Percentiles rank a stretch among this genome's conserved stretches.
Conservation (phyloP, 2,329 filamentous ascomycete species). For the Lecanosticta acicola region DNA sequence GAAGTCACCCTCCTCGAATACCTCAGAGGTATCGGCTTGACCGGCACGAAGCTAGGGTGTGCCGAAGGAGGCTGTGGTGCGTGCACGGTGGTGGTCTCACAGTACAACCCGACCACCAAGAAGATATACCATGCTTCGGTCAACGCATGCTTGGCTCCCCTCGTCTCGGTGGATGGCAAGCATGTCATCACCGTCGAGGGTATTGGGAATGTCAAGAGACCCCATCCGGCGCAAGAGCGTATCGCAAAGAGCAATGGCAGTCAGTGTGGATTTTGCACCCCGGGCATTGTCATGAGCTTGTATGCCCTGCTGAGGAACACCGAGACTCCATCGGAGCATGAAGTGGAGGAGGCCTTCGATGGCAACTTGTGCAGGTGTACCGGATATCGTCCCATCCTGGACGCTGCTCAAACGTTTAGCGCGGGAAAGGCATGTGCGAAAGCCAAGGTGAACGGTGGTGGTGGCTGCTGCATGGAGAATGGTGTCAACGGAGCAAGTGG, state of each 20-base stretch:
- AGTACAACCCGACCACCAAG: conserved; percentile 87
- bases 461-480: conserved; percentile 66
- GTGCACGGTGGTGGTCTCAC: conserved; percentile 90
- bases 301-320: conserved; percentile 90
- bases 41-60: conserved; percentile 93
- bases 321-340: conserved; percentile 66
- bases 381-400: conserved; percentile 87
- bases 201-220: conserved; percentile 79
- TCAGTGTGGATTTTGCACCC: conserved; percentile 94
- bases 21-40: conserved; percentile 83
- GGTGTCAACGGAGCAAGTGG: conserved; percentile 47
- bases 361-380: conserved; percentile 95
- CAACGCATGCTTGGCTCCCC: conserved; percentile 88
- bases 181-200: conserved; percentile 98
- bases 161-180: conserved; percentile 91
- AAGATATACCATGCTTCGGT: conserved; percentile 94
- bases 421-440: conserved; percentile 52
- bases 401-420: conserved; percentile 87
- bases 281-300: conserved; percentile 94
- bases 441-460: conserved; percentile 52
- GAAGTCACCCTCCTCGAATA: conserved; percentile 92
- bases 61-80: conserved; percentile 95
- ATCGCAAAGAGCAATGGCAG: conserved; percentile 88
- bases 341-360: conserved; percentile 94
- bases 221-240: conserved; percentile 85